Conservation (phyloP, 352 stramenopile species). For the Globisporangium barbulae region DNA sequence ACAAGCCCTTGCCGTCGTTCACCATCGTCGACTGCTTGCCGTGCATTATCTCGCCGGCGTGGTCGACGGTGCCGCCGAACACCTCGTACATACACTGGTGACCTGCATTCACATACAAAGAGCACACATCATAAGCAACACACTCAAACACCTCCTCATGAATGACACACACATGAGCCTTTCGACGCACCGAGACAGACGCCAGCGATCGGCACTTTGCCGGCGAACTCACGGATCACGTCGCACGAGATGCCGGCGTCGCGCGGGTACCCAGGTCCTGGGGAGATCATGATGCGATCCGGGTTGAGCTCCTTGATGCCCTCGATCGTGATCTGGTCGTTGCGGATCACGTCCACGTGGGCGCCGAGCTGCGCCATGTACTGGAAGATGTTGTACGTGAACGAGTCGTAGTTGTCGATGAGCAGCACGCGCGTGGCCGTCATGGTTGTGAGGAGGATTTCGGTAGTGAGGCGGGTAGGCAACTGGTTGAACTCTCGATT, state of each 20-base stretch:
- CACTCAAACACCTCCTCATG: neutral
- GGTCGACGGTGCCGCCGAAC: conserved; percentile 80
- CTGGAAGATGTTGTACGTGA: conserved; percentile 90
- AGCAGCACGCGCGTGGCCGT: conserved; percentile 74
- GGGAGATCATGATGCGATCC: conserved; percentile 88
- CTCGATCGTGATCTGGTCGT: conserved; percentile 82
- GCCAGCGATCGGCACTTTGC: conserved; percentile 79
- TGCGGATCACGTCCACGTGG: conserved; percentile 75
- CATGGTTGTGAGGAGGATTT: conserved; percentile 10
- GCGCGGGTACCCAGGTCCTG: conserved; percentile 75
- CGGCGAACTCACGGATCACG: conserved; percentile 78
- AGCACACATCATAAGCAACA: neutral
- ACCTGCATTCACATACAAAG: conserved; percentile 22
- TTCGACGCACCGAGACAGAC: conserved; percentile 61
- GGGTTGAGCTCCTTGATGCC: conserved; percentile 71
- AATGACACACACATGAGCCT: neutral
- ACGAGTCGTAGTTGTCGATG: conserved; percentile 91
- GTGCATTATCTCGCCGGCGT: conserved; percentile 87
- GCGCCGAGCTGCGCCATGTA: conserved; percentile 86
- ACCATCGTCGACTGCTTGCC: conserved; percentile 84
- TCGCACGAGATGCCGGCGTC: conserved; percentile 82
- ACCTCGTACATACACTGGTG: conserved; percentile 89
- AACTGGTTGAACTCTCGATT: neutral
- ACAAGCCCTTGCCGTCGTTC: conserved; percentile 83
- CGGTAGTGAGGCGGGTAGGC: neutral